A percentile compares a stretch with the other conserved stretches of the same genome.
phyloP scores from a whole-genome alignment of 768 basidiomycete genomes.

The Kwoniella mangroviensis region DNA sequence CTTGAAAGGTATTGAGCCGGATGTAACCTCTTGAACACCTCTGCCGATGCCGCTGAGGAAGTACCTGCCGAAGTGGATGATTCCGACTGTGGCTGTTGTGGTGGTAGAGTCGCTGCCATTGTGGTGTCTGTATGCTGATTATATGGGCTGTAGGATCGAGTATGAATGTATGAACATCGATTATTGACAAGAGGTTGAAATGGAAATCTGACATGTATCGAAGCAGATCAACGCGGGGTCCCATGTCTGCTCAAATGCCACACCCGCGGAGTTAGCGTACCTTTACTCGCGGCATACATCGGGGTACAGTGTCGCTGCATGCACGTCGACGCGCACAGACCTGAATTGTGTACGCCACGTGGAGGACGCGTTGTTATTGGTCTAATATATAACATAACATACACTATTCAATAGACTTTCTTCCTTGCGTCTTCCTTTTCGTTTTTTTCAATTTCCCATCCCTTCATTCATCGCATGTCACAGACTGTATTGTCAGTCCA shows the following conservation, averaged over 20 bases:
- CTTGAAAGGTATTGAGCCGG: constrained; percentile 84
- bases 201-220: too few relatives aligned
- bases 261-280: too few relatives aligned
- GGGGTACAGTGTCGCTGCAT: too few relatives aligned
- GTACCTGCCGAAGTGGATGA: constrained; percentile 25
- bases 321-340: too few relatives aligned
- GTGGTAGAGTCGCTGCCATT: constrained; percentile 25
- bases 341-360: not conserved
- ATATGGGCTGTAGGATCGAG: not conserved
- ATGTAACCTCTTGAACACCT: constrained; percentile 83
- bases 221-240: too few relatives aligned
- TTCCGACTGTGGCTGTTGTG: constrained; percentile 5
- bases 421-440: not conserved
- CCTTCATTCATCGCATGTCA: too few relatives aligned
- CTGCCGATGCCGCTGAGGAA: constrained; percentile 34
- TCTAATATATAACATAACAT: not conserved
- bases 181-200: too few relatives aligned
- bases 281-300: too few relatives aligned
- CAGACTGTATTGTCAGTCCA: too few relatives aligned
- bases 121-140: not conserved
- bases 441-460: not conserved
- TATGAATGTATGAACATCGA: too few relatives aligned
- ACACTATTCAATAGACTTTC: not conserved
- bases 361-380: not conserved
- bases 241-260: too few relatives aligned